These are phyloP conservation scores for Silene latifolia DNA, from an alignment of 148 eudicot species.

Conservation along the genomic window DNA sequence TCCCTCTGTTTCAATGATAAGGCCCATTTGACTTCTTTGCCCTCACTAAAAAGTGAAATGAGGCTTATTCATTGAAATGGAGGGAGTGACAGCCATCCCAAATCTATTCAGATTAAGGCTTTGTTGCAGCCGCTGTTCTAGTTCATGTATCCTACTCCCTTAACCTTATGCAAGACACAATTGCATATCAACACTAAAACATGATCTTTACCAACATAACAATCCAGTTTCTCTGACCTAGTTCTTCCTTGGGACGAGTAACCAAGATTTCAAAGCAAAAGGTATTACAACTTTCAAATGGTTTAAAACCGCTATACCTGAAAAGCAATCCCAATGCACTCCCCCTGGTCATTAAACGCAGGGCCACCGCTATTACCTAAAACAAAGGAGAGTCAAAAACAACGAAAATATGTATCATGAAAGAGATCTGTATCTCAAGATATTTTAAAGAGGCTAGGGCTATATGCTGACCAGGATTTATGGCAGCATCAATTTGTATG, in stretches of 20 bases:
- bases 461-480: conserved; percentile 75
- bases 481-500: conserved; percentile 95
- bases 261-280: not conserved
- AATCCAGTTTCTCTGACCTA: not conserved
- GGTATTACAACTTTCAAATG: not conserved
- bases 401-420: not conserved
- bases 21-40: not conserved
- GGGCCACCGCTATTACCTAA: conserved; percentile 99
- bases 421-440: not conserved
- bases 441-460: not conserved
- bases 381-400: conserved; percentile 19
- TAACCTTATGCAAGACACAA: not conserved
- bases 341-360: conserved; percentile 93
- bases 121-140: not conserved
- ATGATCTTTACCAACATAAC: not conserved
- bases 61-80: not conserved
- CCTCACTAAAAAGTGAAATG: not conserved
- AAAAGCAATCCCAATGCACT: conserved; percentile 97
- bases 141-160: not conserved
- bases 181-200: not conserved
- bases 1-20: not conserved
- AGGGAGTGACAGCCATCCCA: not conserved
- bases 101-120: not conserved
- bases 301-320: conserved; percentile 49
- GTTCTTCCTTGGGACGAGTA: not conserved